Evolutionary conservation across 169 alveolate genomes (phyloP).

Genomic region (Eimeria necatrix): DNA sequence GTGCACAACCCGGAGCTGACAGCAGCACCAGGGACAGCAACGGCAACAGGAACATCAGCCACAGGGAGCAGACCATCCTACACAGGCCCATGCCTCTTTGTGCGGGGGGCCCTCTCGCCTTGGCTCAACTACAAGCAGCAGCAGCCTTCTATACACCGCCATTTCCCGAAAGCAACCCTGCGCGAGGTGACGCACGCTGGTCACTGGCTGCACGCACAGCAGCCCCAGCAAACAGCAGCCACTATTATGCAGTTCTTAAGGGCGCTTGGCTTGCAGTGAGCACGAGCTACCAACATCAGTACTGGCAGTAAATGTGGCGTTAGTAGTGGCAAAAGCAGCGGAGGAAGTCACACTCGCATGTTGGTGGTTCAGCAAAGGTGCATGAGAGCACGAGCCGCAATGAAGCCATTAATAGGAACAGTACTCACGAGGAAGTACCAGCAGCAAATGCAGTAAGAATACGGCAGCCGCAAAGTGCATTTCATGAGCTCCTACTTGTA

Average conservation of each 20-base stretch:
- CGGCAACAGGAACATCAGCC: neutral
- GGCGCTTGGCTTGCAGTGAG: neutral
- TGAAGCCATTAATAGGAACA: too few relatives aligned
- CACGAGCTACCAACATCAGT: neutral
- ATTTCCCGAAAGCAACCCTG: neutral
- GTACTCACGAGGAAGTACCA: too few relatives aligned
- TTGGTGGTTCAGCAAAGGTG: too few relatives aligned
- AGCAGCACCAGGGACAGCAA: neutral
- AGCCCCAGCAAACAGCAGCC: neutral
- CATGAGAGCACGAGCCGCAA: too few relatives aligned
- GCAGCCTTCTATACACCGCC: slow-evolving; percentile 5
- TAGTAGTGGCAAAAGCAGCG: neutral
- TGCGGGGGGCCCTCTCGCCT: neutral
- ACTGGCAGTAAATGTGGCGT: neutral
- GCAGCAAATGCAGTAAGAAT: too few relatives aligned
- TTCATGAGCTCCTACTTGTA: too few relatives aligned
- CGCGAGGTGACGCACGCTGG: neutral
- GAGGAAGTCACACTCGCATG: neutral
- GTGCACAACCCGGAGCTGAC: neutral
- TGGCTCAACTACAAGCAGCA: slow-evolving; percentile 29
- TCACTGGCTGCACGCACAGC: slow-evolving; percentile 62
- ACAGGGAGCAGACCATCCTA: neutral
- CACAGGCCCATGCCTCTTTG: neutral
- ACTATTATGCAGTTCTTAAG: neutral
- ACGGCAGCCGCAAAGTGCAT: too few relatives aligned